Evolutionary conservation across 2,329 filamentous ascomycete genomes (phyloP).

Genomic region (Pseudogymnoascus sp.): DNA sequence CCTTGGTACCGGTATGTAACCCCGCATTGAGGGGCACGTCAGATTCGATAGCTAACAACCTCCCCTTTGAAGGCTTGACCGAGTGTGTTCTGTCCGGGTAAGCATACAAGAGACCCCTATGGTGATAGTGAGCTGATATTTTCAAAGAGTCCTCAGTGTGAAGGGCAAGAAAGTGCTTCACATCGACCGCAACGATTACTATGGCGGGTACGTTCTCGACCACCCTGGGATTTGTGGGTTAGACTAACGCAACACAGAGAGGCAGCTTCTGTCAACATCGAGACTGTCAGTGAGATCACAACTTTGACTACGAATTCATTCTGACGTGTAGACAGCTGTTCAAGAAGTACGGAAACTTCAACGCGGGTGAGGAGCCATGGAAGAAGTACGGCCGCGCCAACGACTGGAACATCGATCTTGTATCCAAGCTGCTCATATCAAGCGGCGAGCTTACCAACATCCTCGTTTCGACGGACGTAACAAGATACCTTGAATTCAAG

Average conservation of each 20-base stretch:
- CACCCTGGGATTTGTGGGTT: constrained; percentile 10
- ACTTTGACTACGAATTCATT: constrained; percentile 12
- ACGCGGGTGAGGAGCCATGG: constrained; percentile 79
- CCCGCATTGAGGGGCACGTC: constrained; percentile 25
- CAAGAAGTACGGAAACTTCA: constrained; percentile 88
- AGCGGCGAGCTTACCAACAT: constrained; percentile 98
- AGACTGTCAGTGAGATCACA: constrained; percentile 54
- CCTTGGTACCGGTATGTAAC: constrained; percentile 79
- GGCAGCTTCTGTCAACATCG: constrained; percentile 92
- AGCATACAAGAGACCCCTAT: constrained; percentile 19
- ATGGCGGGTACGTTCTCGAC: constrained; percentile 69
- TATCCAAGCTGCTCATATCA: constrained; percentile 97
- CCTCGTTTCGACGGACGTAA: constrained; percentile 89
- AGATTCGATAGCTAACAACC: constrained; percentile 23
- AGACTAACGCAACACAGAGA: constrained; percentile 50
- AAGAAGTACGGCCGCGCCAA: constrained; percentile 94
- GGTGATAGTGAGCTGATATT: constrained; percentile 17
- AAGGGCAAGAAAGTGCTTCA: constrained; percentile 99
- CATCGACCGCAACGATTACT: constrained; percentile 97
- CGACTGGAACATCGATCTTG: constrained; percentile 99
- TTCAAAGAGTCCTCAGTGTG: constrained; percentile 76
- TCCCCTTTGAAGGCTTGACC: constrained; percentile 63
- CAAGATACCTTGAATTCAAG: constrained; percentile 83
- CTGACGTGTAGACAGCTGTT: constrained; percentile 60
- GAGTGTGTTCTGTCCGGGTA: constrained; percentile 99